A percentile compares a stretch with the other conserved stretches of the same genome.
Conservation (phyloP, 495 filamentous ascomycete genomes). For the Tirmania nivea region DNA sequence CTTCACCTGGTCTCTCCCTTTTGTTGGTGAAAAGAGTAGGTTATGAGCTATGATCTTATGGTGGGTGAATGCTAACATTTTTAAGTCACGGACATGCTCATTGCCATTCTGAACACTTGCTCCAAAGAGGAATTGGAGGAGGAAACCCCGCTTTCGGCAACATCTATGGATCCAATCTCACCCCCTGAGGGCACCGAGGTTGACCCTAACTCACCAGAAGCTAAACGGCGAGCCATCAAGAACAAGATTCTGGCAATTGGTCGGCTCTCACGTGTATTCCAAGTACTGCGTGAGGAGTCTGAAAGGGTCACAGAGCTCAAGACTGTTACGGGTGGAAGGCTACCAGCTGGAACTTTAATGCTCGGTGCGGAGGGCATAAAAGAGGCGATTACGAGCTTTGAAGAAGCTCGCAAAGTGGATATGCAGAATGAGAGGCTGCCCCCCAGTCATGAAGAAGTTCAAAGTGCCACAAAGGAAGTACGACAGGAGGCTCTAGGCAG, state of each 20-base stretch:
- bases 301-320: constrained; percentile 94
- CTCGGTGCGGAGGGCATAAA: constrained; percentile 96
- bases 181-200: constrained; percentile 35
- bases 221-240: constrained; percentile 88
- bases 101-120: constrained; percentile 92
- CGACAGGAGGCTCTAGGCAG: constrained; percentile 62
- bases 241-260: constrained; percentile 99
- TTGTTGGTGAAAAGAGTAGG: constrained; percentile 75
- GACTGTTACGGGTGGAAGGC: constrained; percentile 77
- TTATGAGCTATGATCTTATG: background rate
- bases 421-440: constrained; percentile 87
- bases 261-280: constrained; percentile 90
- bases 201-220: constrained; percentile 64
- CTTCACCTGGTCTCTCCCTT: constrained; percentile 96
- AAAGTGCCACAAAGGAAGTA: constrained; percentile 53
- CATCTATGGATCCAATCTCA: constrained; percentile 43
- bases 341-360: constrained; percentile 93
- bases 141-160: constrained; percentile 36
- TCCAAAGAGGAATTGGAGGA: constrained; percentile 94
- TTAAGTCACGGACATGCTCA: constrained; percentile 82
- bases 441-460: constrained; percentile 78
- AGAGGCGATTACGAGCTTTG: constrained; percentile 91
- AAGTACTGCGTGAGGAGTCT: constrained; percentile 91
- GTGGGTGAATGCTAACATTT: background rate
- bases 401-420: constrained; percentile 96